These are phyloP conservation scores for Cryptococcus jaspeensis DNA, from an alignment of 1,284 basidiomycete genomes.

Conservation along the genomic window DNA sequence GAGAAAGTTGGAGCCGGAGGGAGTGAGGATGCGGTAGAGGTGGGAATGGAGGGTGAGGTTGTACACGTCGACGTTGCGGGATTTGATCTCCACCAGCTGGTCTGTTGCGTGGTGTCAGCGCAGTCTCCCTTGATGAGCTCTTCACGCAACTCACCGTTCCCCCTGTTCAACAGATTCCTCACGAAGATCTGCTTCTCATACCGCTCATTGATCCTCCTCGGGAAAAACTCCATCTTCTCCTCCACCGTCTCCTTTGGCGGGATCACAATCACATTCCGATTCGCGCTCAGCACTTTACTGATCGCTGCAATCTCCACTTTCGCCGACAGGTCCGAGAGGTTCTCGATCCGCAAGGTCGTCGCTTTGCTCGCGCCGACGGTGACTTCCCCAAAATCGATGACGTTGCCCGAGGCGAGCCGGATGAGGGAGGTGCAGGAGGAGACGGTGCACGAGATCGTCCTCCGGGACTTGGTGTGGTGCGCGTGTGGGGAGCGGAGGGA, in stretches of 20 bases:
- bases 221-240: slow-evolving; percentile 56
- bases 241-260: slow-evolving; percentile 53
- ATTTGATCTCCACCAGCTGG: slow-evolving; percentile 54
- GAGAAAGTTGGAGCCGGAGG: slow-evolving; percentile 55
- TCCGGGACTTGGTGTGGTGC: slow-evolving; percentile 11
- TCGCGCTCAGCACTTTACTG: slow-evolving; percentile 55
- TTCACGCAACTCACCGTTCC: slow-evolving; percentile 33
- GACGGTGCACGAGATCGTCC: slow-evolving; percentile 51
- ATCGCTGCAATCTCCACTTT: slow-evolving; percentile 56
- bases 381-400: slow-evolving; percentile 56
- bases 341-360: slow-evolving; percentile 50
- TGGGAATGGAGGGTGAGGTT: slow-evolving; percentile 56
- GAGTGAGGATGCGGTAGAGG: slow-evolving; percentile 56
- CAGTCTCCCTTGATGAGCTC: neutral
- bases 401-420: slow-evolving; percentile 41
- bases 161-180: slow-evolving; percentile 43
- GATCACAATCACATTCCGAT: slow-evolving; percentile 54
- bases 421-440: slow-evolving; percentile 56
- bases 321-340: slow-evolving; percentile 53
- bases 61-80: slow-evolving; percentile 55
- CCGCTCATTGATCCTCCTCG: slow-evolving; percentile 54
- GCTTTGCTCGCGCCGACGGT: slow-evolving; percentile 54
- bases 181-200: slow-evolving; percentile 57
- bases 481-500: slow-evolving; percentile 16
- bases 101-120: slow-evolving; percentile 29